These are phyloP conservation scores for Tetrahymena thermophila DNA, from an alignment of 73 alveolate genomes.

Conservation along the genomic window DNA sequence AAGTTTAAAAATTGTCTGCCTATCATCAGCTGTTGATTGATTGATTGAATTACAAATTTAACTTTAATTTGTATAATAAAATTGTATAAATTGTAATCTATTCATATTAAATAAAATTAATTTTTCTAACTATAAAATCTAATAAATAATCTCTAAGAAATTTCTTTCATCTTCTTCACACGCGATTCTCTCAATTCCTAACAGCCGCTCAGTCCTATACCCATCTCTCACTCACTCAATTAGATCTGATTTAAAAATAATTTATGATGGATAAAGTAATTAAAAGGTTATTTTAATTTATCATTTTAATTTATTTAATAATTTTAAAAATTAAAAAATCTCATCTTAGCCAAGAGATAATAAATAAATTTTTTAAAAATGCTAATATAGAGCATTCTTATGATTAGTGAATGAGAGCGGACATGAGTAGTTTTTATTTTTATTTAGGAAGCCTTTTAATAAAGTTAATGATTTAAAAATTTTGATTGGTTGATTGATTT, in stretches of 20 bases:
- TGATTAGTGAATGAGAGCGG: neutral
- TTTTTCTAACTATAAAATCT: no score
- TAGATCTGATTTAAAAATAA: neutral
- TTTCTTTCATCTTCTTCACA: neutral
- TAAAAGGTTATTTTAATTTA: neutral
- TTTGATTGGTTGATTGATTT: no score
- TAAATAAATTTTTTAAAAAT: no score
- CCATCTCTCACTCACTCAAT: neutral
- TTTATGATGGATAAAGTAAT: no score
- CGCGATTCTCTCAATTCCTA: neutral
- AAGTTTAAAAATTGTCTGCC: neutral
- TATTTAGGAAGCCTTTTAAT: neutral
- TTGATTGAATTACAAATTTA: neutral
- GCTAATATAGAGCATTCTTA: neutral
- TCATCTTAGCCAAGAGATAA: neutral
- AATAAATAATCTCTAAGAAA: neutral
- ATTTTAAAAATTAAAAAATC: no score
- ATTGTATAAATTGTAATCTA: neutral
- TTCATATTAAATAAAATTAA: neutral
- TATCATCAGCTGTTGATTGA: neutral
- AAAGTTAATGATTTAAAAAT: no score
- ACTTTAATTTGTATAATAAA: no score
- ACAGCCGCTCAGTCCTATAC: neutral
- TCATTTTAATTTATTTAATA: no score
- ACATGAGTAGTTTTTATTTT: neutral